These are phyloP conservation scores for Butyriboletus loyo DNA, from an alignment of 768 basidiomycete species.

Conservation along the genomic window DNA sequence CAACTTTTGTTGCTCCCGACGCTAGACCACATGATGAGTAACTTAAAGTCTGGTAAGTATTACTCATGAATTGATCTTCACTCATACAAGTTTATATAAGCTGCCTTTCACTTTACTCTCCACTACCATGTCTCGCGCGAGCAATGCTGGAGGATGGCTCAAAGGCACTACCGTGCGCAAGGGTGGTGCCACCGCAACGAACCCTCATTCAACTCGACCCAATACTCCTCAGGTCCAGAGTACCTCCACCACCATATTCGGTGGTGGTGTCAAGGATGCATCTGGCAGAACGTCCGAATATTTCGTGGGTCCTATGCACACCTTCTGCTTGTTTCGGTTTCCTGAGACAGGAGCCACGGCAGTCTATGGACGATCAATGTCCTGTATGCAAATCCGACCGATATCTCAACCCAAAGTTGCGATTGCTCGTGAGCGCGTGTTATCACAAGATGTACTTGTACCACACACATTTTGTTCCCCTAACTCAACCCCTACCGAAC, in stretches of 20 bases:
- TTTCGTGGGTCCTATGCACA: constrained; percentile 50
- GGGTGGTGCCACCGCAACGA: constrained; percentile 46
- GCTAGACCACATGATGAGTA: neutral
- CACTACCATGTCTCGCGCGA: constrained; percentile 32
- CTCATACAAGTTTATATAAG: constrained; percentile 12
- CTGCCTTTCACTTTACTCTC: neutral
- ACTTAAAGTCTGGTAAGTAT: too few species aligned
- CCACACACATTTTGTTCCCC: neutral
- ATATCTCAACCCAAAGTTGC: constrained; percentile 91
- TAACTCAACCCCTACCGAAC: constrained; percentile 7
- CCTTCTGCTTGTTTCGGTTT: neutral
- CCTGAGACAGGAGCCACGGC: constrained; percentile 7
- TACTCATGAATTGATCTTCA: neutral
- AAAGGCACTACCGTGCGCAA: constrained; percentile 76
- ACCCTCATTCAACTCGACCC: constrained; percentile 48
- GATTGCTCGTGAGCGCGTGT: constrained; percentile 91
- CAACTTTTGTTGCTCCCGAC: too few species aligned
- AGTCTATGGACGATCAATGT: constrained; percentile 93
- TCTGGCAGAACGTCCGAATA: constrained; percentile 80
- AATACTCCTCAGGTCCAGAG: constrained; percentile 67
- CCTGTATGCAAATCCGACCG: constrained; percentile 97
- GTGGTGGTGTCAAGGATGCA: constrained; percentile 82
- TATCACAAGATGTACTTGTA: constrained; percentile 91
- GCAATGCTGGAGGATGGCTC: constrained; percentile 47
- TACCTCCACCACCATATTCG: constrained; percentile 71